Conservation (phyloP, 169 alveolate genomes). For the Plasmodium inui region DNA sequence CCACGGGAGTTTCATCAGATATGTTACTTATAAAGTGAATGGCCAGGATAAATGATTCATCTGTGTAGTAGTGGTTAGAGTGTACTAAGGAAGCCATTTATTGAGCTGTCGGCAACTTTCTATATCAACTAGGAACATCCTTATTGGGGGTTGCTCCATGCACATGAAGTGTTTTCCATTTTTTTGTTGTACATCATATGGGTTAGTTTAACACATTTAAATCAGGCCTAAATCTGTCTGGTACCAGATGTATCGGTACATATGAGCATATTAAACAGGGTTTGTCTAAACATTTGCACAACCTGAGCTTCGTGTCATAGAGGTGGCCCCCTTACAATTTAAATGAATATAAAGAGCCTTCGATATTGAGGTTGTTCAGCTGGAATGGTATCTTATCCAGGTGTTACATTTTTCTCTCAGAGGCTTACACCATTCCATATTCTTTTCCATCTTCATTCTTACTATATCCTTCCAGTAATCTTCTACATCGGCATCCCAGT, state of each 20-base stretch:
- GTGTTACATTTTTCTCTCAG: slow-evolving; percentile 8
- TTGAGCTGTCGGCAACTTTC: background rate
- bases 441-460: slow-evolving; percentile 13
- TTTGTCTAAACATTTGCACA: background rate
- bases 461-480: background rate
- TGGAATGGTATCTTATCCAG: background rate
- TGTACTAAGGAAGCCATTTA: background rate
- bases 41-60: background rate
- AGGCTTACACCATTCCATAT: slow-evolving; percentile 15
- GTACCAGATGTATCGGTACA: background rate
- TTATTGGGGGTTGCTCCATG: background rate
- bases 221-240: background rate
- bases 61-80: background rate
- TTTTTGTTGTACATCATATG: background rate
- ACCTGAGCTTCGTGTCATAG: background rate
- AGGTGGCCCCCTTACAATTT: background rate
- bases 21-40: background rate
- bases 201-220: background rate
- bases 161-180: background rate
- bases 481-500: slow-evolving; percentile 20
- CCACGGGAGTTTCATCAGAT: background rate
- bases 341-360: background rate
- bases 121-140: background rate
- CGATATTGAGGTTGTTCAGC: background rate
- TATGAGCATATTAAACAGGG: background rate